Evolutionary conservation across 768 basidiomycete genomes (phyloP).

Genomic region (Crepidotus variabilis): DNA sequence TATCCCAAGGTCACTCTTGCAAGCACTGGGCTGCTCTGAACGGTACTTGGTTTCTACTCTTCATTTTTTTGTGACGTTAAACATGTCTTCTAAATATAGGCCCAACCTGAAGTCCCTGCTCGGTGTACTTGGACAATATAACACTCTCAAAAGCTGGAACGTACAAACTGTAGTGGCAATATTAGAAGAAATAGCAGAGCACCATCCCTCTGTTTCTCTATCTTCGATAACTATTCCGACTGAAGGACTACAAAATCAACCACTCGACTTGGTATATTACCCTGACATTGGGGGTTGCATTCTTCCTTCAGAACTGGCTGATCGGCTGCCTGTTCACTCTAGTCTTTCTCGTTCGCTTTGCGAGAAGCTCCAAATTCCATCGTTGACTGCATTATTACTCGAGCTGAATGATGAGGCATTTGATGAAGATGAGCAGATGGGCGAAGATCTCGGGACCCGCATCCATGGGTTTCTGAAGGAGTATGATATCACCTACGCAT

Average conservation of each 20-base stretch:
- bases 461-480: constrained; percentile 14
- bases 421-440: constrained; percentile 15
- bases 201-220: constrained; percentile 1
- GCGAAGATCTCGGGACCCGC: constrained; percentile 10
- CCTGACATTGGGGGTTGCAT: constrained; percentile 1
- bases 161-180: constrained; percentile 2
- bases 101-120: constrained; percentile 3
- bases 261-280: constrained; percentile 7
- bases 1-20: neutral
- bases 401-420: constrained; percentile 10
- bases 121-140: neutral
- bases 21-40: constrained; percentile 9
- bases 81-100: constrained; percentile 1
- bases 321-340: constrained; percentile 9
- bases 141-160: neutral
- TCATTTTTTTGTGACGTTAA: neutral
- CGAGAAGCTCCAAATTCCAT: constrained; percentile 8
- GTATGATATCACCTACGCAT: constrained; percentile 14
- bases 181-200: constrained; percentile 10
- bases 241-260: neutral
- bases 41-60: constrained; percentile 3
- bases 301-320: neutral
- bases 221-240: constrained; percentile 3
- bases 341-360: constrained; percentile 9
- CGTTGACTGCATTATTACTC: constrained; percentile 9